Base-by-base conservation (phyloP, 1,284 basidiomycete species). In the Farysia itapuensis region DNA sequence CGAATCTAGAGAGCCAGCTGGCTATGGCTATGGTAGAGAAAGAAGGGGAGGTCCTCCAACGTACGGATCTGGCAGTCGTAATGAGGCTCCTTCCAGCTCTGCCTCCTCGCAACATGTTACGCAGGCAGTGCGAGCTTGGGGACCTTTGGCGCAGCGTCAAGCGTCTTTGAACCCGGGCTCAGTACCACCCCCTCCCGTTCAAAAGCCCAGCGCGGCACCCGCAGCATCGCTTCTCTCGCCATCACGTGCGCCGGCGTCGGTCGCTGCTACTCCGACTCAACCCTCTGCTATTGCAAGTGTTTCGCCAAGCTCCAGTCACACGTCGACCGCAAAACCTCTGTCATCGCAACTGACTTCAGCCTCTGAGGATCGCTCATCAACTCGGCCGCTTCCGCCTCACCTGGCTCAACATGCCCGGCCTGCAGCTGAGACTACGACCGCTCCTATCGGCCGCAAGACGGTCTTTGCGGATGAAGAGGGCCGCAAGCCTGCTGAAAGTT, bases 131-230 rank as follows among this genome's bases (percentile, higher is more conserved):
- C 40, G 59, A 23, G 53, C 59, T 18, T 75, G 73, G 73, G 73
- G 73, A 8, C 72, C 73, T 2, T 43, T 75, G 12, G 73, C 72
- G 48, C 35, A 67, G 43, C 36, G 67, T 40, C 46, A 64, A 39
- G 58, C 67, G 36, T 63, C 59, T 16, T 42, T 63, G 34, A 63
- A 63, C 13, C 59, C 58, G 3, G 51, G 48, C 40, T 39, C 58
- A 12, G 44, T 45, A n/a, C 48, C 43, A 12, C 43, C 49, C 8
- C 26, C 41, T 15, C 26, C 26, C n/a, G 26, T 24, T 30, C 24
- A 39, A 34, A 28, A 28, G 26, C 26, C 26, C 26, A 28, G 11
- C 26, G 9, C 26, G 9, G 9, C 26, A n/a, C n/a, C 26, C 26
- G 26, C 26, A n/a, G n/a, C 26, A 9, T 9, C 26, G 26, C 26